Percentiles rank a stretch among this genome's conserved stretches.
These are phyloP conservation scores for Lasiodiplodia citricola DNA, from an alignment of 2,329 filamentous ascomycete genomes.

Conservation along the genomic window DNA sequence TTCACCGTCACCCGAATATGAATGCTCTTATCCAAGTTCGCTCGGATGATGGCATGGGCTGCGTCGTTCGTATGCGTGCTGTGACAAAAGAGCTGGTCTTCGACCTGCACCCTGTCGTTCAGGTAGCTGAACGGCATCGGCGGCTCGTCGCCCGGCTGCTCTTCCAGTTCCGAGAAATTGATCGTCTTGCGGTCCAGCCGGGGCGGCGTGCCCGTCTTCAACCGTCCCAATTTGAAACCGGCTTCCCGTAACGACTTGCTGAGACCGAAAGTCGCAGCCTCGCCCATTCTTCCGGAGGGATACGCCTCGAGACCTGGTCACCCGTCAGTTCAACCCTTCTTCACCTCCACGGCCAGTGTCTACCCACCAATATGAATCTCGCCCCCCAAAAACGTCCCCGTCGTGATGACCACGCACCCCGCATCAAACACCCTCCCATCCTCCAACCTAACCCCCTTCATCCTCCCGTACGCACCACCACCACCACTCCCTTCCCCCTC, in stretches of 20 bases:
- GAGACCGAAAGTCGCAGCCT: slow-evolving; percentile 88
- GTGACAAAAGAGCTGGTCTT: slow-evolving; percentile 84
- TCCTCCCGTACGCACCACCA: slow-evolving; percentile 69
- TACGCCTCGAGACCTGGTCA: slow-evolving; percentile 69
- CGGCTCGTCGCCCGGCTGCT: slow-evolving; percentile 81
- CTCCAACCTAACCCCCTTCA: slow-evolving; percentile 84
- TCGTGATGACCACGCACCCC: slow-evolving; percentile 87
- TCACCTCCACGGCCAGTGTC: background rate
- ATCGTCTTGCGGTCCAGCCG: slow-evolving; percentile 83
- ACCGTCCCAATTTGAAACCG: slow-evolving; percentile 83
- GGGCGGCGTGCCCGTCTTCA: slow-evolving; percentile 96
- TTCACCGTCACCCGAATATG: slow-evolving; percentile 96
- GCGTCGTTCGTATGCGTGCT: slow-evolving; percentile 84
- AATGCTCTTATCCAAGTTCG: slow-evolving; percentile 92
- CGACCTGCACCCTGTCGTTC: slow-evolving; percentile 76
- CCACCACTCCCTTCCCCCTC: slow-evolving; percentile 41
- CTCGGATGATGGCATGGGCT: slow-evolving; percentile 81
- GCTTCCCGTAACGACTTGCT: slow-evolving; percentile 89
- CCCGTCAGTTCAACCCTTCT: slow-evolving; percentile 27
- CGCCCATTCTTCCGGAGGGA: slow-evolving; percentile 89
- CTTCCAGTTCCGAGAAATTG: slow-evolving; percentile 72
- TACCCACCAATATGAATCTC: slow-evolving; percentile 84
- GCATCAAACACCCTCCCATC: slow-evolving; percentile 84
- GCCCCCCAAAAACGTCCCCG: slow-evolving; percentile 91
- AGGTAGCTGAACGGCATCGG: slow-evolving; percentile 92